A percentile compares a stretch with the other conserved stretches of the same genome.
Conservation (phyloP, 495 filamentous ascomycete genomes). For the Neurospora intermedia region DNA sequence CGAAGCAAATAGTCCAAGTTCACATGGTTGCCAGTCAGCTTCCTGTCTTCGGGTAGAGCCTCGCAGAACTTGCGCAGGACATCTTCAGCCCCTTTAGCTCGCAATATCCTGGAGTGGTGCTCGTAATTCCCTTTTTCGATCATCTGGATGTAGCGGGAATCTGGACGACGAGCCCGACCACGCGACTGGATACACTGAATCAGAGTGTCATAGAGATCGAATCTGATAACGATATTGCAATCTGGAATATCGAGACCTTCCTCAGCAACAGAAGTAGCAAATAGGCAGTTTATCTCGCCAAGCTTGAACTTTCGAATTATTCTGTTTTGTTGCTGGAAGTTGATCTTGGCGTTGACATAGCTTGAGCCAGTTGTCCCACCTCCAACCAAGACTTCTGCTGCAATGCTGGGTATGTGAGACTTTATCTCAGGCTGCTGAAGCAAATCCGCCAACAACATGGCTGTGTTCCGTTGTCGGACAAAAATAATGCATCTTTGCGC, state of each 20-base stretch:
- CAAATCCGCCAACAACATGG: slow-evolving; percentile 56
- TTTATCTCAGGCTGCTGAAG: slow-evolving; percentile 44
- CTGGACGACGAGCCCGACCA: slow-evolving; percentile 68
- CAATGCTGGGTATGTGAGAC: slow-evolving; percentile 41
- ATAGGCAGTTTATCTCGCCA: slow-evolving; percentile 77
- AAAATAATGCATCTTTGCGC: slow-evolving; percentile 81
- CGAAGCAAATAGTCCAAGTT: slow-evolving; percentile 44
- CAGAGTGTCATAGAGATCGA: slow-evolving; percentile 81
- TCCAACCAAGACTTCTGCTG: slow-evolving; percentile 49
- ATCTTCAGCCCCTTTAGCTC: slow-evolving; percentile 35
- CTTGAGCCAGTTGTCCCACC: slow-evolving; percentile 9
- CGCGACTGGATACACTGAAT: slow-evolving; percentile 96
- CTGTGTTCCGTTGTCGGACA: slow-evolving; percentile 67
- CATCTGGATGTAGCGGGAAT: slow-evolving; percentile 82
- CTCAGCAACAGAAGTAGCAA: slow-evolving; percentile 87
- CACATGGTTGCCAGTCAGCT: slow-evolving; percentile 51
- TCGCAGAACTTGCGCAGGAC: slow-evolving; percentile 66
- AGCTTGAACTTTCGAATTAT: slow-evolving; percentile 67
- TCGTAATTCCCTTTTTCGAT: slow-evolving; percentile 52
- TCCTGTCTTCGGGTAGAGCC: slow-evolving; percentile 62
- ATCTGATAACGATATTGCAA: slow-evolving; percentile 83
- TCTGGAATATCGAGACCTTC: slow-evolving; percentile 95
- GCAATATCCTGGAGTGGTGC: slow-evolving; percentile 44
- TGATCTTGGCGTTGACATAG: slow-evolving; percentile 38
- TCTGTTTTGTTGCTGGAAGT: slow-evolving; percentile 64